These are phyloP conservation scores for Boeremia lycopersici DNA, from an alignment of 2,329 filamentous ascomycete genomes.

Conservation along the genomic window DNA sequence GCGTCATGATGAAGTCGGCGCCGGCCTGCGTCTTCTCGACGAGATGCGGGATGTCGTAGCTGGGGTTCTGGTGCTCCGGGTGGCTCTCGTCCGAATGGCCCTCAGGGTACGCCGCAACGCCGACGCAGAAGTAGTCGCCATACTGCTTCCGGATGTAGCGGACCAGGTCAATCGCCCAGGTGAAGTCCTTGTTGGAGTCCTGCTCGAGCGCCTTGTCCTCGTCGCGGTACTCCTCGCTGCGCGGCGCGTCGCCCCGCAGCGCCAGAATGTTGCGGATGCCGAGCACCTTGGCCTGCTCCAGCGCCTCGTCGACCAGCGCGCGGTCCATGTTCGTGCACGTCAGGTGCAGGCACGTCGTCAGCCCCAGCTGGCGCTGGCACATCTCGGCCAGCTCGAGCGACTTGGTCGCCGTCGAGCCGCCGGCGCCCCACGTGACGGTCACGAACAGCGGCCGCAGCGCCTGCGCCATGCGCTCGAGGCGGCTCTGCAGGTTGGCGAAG, in stretches of 20 bases:
- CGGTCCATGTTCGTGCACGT: slow-evolving; percentile 98
- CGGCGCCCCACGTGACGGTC: slow-evolving; percentile 97
- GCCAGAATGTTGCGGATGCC: slow-evolving; percentile 95
- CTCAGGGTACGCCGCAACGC: slow-evolving; percentile 93
- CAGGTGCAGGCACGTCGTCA: slow-evolving; percentile 94
- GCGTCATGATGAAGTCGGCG: slow-evolving; percentile 98
- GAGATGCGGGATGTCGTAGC: slow-evolving; percentile 79
- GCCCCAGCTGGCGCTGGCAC: slow-evolving; percentile 86
- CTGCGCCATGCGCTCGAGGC: slow-evolving; percentile 92
- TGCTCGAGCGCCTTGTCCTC: slow-evolving; percentile 66
- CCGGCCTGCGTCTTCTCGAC: slow-evolving; percentile 90
- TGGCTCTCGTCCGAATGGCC: slow-evolving; percentile 91
- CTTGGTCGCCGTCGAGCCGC: slow-evolving; percentile 87
- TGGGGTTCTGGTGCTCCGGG: slow-evolving; percentile 73
- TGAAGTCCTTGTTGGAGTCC: slow-evolving; percentile 76
- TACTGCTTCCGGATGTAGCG: slow-evolving; percentile 84
- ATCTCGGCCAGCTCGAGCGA: slow-evolving; percentile 94
- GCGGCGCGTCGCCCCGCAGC: slow-evolving; percentile 85
- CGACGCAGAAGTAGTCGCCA: slow-evolving; percentile 94
- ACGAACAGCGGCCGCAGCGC: slow-evolving; percentile 92
- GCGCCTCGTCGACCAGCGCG: slow-evolving; percentile 80
- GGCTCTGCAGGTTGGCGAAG: slow-evolving; percentile 89
- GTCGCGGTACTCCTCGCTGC: slow-evolving; percentile 84
- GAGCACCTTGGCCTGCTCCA: slow-evolving; percentile 87
- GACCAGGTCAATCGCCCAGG: slow-evolving; percentile 87